Conservation (phyloP, 1,284 basidiomycete genomes). For the Papiliotrema terrestris region DNA sequence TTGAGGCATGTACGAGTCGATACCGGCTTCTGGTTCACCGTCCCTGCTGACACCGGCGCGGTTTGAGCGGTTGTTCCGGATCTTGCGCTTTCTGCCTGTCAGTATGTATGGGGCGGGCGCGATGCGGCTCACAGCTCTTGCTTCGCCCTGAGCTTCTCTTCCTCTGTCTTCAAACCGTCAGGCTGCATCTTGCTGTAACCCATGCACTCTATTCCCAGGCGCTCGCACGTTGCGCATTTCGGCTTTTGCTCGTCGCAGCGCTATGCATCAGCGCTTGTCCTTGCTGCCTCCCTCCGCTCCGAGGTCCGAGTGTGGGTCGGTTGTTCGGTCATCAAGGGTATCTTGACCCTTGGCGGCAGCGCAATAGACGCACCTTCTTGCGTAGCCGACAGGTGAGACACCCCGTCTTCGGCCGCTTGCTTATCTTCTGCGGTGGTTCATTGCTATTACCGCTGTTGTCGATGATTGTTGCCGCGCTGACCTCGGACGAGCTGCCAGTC, state of each 20-base stretch:
- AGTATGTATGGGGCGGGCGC: too few relatives aligned
- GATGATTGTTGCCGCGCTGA: too few relatives aligned
- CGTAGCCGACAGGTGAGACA: slow-evolving; percentile 24
- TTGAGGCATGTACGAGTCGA: too few relatives aligned
- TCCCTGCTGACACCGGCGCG: not conserved
- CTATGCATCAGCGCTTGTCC: slow-evolving; percentile 51
- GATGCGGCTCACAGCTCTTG: slow-evolving; percentile 1
- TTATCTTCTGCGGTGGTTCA: not conserved
- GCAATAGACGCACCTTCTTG: slow-evolving; percentile 16
- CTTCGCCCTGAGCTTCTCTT: slow-evolving; percentile 2
- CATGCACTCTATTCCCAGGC: slow-evolving; percentile 75
- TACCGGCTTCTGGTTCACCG: not conserved
- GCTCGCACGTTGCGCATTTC: slow-evolving; percentile 68
- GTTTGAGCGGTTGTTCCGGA: not conserved
- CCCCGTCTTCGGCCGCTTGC: slow-evolving; percentile 11
- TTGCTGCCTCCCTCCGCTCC: too few relatives aligned
- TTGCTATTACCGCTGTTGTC: too few relatives aligned
- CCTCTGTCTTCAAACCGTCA: slow-evolving; percentile 63
- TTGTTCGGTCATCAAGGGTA: too few relatives aligned
- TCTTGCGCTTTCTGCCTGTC: not conserved
- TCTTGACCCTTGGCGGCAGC: too few relatives aligned
- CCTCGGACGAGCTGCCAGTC: too few relatives aligned
- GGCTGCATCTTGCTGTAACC: slow-evolving; percentile 77
- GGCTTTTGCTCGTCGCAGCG: slow-evolving; percentile 73
- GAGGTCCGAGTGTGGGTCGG: not conserved